These are phyloP conservation scores for Scenedesmus sp. DNA, from an alignment of 163 green algal species.

Conservation along the genomic window DNA sequence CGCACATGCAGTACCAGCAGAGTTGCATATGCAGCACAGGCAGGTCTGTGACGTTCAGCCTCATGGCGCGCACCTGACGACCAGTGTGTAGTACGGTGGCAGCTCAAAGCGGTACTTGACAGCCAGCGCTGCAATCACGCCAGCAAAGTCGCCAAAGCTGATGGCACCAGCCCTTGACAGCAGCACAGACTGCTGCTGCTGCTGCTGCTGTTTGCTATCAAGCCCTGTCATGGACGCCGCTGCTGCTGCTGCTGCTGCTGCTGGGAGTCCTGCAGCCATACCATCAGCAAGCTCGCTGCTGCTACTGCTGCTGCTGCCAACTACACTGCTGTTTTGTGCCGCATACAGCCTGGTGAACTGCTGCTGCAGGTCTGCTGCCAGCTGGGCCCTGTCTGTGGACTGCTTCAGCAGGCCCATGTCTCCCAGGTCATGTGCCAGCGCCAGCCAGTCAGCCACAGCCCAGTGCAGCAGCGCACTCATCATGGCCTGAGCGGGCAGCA, in stretches of 20 bases:
- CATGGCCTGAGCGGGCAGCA: constrained; percentile 60
- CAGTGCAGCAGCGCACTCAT: constrained; percentile 66
- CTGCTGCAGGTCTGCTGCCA: constrained; percentile 52
- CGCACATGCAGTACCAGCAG: no score
- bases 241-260: neutral
- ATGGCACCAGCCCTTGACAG: constrained; percentile 41
- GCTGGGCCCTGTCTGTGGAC: constrained; percentile 55
- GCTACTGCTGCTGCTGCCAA: neutral
- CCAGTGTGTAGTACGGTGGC: constrained; percentile 78
- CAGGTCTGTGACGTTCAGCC: no score
- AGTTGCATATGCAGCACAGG: no score
- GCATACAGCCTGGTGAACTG: constrained; percentile 36
- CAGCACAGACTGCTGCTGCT: constrained; percentile 10
- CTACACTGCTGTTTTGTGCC: neutral
- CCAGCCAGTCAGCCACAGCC: constrained; percentile 53
- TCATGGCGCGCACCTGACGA: constrained; percentile 55
- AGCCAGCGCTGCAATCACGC: constrained; percentile 60
- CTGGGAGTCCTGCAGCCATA: neutral
- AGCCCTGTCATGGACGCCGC: neutral
- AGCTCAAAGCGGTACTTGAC: constrained; percentile 73
- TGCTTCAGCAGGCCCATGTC: constrained; percentile 69
- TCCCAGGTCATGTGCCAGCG: constrained; percentile 58
- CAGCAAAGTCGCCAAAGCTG: constrained; percentile 62
- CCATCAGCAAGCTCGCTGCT: neutral
- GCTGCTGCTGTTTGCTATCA: neutral